Conservation (phyloP, 306 rosid genomes). For the Cercis canadensis region DNA sequence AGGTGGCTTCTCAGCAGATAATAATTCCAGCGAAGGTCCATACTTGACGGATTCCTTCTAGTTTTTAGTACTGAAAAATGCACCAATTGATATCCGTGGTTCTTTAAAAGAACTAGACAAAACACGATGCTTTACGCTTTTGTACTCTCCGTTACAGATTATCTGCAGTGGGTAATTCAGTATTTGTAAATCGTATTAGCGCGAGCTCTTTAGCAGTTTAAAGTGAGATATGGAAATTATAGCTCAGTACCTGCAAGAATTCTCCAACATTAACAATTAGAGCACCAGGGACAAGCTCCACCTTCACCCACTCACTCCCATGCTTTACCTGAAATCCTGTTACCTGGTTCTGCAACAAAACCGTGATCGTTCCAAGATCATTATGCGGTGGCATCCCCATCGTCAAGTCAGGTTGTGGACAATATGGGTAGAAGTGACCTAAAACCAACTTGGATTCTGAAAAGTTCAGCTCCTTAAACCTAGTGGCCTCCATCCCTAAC, state of each 20-base stretch:
- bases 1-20: no score
- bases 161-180: no score
- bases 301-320: not conserved
- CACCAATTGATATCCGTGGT: no score
- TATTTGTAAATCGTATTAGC: no score
- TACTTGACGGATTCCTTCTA: no score
- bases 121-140: no score
- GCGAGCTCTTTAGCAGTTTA: no score
- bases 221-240: no score
- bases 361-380: not conserved
- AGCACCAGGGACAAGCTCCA: not conserved
- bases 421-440: not conserved
- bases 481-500: not conserved
- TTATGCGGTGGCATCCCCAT: not conserved
- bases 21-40: no score
- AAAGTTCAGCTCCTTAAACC: not conserved
- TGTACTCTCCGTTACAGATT: no score
- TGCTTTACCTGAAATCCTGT: not conserved
- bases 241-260: not conserved
- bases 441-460: not conserved
- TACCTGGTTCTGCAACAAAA: slow-evolving; percentile 6
- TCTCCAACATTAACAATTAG: not conserved
- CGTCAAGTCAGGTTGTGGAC: not conserved
- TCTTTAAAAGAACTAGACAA: no score
- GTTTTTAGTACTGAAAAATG: no score